These are phyloP conservation scores for Penicillium sp. DNA, from an alignment of 2,329 filamentous ascomycete species.

Conservation along the genomic window DNA sequence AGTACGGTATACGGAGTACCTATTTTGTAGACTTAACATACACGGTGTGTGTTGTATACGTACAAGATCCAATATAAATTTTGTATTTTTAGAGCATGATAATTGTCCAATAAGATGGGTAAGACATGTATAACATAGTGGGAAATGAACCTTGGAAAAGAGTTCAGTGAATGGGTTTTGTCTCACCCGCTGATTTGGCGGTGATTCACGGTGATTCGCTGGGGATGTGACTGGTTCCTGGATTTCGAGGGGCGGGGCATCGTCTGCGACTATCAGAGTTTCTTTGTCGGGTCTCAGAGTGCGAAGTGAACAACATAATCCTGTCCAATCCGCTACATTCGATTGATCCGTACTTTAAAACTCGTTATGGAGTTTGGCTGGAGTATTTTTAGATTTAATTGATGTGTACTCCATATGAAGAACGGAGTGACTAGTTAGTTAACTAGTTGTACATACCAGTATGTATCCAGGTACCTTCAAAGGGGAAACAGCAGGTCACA, in stretches of 20 bases:
- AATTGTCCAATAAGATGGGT: not conserved
- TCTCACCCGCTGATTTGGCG: not conserved
- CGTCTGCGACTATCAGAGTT: not conserved
- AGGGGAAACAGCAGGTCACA: not conserved
- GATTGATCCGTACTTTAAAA: no score
- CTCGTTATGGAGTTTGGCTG: no score
- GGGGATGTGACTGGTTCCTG: not conserved
- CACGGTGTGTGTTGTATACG: no score
- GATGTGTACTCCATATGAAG: no score
- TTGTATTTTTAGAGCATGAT: no score
- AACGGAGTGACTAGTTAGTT: no score
- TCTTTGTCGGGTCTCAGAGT: not conserved
- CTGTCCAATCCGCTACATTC: no score
- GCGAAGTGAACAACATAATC: no score
- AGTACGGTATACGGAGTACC: not conserved
- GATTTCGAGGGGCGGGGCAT: not conserved
- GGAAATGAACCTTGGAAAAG: not conserved
- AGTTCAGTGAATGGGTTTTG: not conserved
- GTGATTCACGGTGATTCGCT: not conserved
- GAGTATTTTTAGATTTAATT: not conserved
- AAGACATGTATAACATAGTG: not conserved
- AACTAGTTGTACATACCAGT: no score
- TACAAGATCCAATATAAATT: no score
- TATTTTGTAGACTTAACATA: no score
- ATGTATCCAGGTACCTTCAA: not conserved